A percentile compares a stretch with the other conserved stretches of the same genome.
phyloP scores from a whole-genome alignment of 306 rosid genomes.

The Cyamopsis tetragonoloba region DNA sequence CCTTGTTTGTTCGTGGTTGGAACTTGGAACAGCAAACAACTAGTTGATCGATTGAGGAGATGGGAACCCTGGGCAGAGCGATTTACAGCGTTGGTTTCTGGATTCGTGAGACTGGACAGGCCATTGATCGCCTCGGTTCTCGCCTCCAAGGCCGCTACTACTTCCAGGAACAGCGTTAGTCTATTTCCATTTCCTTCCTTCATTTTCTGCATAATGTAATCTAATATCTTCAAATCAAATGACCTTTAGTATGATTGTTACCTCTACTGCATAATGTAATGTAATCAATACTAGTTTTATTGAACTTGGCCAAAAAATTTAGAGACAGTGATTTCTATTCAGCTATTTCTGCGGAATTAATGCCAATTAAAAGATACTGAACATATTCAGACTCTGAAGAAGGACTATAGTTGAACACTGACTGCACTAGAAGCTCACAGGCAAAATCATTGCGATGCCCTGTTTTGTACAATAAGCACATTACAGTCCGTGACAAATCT shows the following conservation, averaged over 20 bases:
- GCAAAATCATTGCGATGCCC: not conserved
- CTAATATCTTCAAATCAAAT: too few relatives aligned
- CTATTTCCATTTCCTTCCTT: not conserved
- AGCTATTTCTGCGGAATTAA: too few relatives aligned
- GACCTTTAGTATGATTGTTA: too few relatives aligned
- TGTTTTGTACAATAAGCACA: not conserved
- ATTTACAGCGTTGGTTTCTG: conserved; percentile 75
- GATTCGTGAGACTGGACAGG: conserved; percentile 87
- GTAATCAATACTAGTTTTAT: too few relatives aligned
- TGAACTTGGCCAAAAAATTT: too few relatives aligned
- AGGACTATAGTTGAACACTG: too few relatives aligned
- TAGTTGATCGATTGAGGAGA: conserved; percentile 5
- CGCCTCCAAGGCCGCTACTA: conserved; percentile 72
- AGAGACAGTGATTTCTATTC: too few relatives aligned
- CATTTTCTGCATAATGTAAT: too few relatives aligned
- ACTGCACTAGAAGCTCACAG: too few relatives aligned
- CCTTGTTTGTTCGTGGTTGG: not conserved
- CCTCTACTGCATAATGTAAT: too few relatives aligned
- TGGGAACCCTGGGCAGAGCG: conserved; percentile 81
- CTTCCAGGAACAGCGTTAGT: conserved; percentile 74
- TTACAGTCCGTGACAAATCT: not conserved
- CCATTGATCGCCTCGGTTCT: conserved; percentile 79
- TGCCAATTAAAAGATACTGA: too few relatives aligned
- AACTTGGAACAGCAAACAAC: not conserved
- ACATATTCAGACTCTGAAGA: too few relatives aligned